phyloP scores from a whole-genome alignment of 305 asterid species.

The Ajuga reptans region DNA sequence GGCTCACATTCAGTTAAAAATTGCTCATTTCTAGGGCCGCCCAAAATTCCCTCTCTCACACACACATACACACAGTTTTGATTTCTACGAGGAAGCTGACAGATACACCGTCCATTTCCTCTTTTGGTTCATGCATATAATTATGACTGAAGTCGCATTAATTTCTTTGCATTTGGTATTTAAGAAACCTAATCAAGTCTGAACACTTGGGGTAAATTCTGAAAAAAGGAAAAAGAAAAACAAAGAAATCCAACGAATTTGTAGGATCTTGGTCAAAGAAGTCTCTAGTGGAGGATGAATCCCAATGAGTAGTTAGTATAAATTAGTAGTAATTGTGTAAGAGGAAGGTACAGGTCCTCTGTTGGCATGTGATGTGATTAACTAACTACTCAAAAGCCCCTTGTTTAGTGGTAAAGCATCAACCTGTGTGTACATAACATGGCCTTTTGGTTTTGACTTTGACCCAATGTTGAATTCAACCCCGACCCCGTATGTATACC shows the following conservation, averaged over 20 bases:
- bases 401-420: constrained; percentile 17
- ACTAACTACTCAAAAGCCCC: constrained; percentile 9
- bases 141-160: background rate
- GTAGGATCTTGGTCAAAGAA: constrained; percentile 11
- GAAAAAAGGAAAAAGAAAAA: too few species aligned
- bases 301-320: background rate
- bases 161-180: background rate
- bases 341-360: background rate
- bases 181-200: background rate
- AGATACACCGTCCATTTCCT: constrained; percentile 17
- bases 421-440: constrained; percentile 7
- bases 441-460: constrained; percentile 22
- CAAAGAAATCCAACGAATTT: constrained; percentile 3
- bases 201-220: background rate
- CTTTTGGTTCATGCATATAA: constrained; percentile 9
- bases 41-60: background rate
- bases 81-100: constrained; percentile 23
- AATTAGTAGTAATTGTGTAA: background rate
- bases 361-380: constrained; percentile 19
- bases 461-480: constrained; percentile 7
- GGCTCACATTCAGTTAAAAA: background rate
- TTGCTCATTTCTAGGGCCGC: constrained; percentile 17
- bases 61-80: background rate
- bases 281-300: background rate
- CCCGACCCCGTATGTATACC: too few species aligned